Evolutionary conservation across 2,329 filamentous ascomycete genomes (phyloP), one percentile per base, ranked within the genome.

Genomic region (Beauveria medogensis): DNA sequence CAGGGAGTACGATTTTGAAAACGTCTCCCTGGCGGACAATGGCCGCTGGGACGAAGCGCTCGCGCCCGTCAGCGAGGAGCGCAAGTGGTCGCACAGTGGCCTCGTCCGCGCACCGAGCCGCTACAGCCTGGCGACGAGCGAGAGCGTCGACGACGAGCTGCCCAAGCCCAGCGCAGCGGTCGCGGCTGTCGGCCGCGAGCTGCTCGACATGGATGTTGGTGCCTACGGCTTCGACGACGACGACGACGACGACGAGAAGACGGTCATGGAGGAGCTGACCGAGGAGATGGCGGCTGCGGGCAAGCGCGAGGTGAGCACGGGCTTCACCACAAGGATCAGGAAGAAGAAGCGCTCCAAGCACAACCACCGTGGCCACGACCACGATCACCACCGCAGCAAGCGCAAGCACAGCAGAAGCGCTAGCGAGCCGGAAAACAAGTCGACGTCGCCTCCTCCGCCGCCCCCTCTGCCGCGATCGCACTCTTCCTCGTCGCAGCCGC

Each of bases 11-110:
- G 87, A 91, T 70, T 91, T 95, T 71, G 86, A 92, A 69, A 86
- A 90, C 64, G 86, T 92, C 20, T 78, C 82, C 34, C 80, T 96
- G 48, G 80, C 85, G 55, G 81, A 83, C 63, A 78, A 78, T 40
- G 91, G 89, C 30, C 87, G 80, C 61, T 96, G 91, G 91, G 88
- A 94, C 62, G 87, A 92, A 34, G 91, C 90, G 0, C 81, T 96
- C n/a, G 83, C 85, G 44, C 88, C 89, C 2, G 76, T 95, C 61
- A 71, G 77, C 64, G 74, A 68, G 64, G 76, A 70, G 67, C 78
- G 71, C 64, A 75, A 66, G n/a, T 75, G 73, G 73, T 72, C 70
- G 28, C 68, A 68, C 51, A 72, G 68, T 63, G 72, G 68, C 53
- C 43, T 67, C 43, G 51, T 65, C 41, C n/a, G 37, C 43, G 43